A percentile compares a stretch with the other conserved stretches of the same genome.
Conservation (phyloP, 257 asterid genomes). For the Coffea canephora region DNA sequence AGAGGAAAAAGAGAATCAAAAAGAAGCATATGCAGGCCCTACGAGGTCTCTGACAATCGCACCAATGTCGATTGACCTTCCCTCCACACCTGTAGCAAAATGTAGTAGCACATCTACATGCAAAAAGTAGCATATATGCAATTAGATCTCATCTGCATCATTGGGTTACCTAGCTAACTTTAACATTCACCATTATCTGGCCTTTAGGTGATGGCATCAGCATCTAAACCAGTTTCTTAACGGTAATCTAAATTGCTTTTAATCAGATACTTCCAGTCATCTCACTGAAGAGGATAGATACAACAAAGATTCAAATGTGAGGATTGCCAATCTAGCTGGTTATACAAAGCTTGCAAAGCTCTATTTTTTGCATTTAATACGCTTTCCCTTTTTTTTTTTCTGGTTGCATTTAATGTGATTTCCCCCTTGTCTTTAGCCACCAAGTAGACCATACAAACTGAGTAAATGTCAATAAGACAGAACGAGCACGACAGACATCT, state of each 20-base stretch:
- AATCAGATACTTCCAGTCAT: neutral
- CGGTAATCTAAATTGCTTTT: neutral
- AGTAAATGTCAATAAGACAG: neutral
- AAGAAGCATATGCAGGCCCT: neutral
- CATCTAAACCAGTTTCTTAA: neutral
- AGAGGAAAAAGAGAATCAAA: neutral
- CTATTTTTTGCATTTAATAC: neutral
- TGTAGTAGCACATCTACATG: slow-evolving; percentile 45
- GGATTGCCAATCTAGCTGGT: neutral
- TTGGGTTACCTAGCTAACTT: neutral
- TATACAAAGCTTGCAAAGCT: neutral
- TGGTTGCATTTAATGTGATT: neutral
- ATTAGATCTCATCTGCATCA: neutral
- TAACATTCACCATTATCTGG: neutral
- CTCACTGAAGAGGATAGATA: neutral
- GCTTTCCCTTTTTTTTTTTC: neutral
- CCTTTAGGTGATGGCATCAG: neutral
- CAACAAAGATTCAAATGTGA: neutral
- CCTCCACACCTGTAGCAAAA: slow-evolving; percentile 72
- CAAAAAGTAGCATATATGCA: slow-evolving; percentile 2
- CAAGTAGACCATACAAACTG: neutral
- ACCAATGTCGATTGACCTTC: slow-evolving; percentile 44
- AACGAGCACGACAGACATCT: neutral
- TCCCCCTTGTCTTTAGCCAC: neutral
- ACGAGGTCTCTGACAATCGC: slow-evolving; percentile 37